phyloP scores from a whole-genome alignment of 2,329 filamentous ascomycete species.

The Phialophora macrospora region DNA sequence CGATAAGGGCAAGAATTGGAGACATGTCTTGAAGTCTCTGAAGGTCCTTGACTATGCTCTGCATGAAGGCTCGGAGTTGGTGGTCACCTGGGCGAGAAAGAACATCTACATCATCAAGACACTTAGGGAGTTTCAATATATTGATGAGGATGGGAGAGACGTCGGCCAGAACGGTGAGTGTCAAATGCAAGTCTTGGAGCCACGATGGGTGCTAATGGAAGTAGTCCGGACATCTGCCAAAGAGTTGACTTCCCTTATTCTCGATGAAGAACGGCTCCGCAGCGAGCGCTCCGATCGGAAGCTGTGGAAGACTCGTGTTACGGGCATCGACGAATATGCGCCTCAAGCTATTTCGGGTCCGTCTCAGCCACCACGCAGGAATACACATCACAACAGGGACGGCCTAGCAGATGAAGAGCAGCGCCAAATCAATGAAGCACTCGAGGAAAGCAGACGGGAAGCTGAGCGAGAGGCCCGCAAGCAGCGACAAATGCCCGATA shows the following conservation, averaged over 20 bases:
- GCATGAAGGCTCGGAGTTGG: conserved; percentile 93
- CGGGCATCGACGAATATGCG: conserved; percentile 82
- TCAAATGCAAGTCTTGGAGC: neutral
- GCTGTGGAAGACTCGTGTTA: conserved; percentile 95
- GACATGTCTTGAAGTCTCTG: conserved; percentile 94
- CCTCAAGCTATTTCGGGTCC: conserved; percentile 52
- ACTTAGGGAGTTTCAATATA: conserved; percentile 92
- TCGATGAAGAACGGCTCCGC: conserved; percentile 91
- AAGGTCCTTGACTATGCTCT: conserved; percentile 98
- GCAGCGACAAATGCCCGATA: conserved; percentile 44
- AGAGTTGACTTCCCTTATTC: conserved; percentile 86
- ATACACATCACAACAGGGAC: too few species aligned
- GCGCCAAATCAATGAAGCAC: too few species aligned
- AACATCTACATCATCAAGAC: conserved; percentile 99
- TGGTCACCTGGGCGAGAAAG: conserved; percentile 97
- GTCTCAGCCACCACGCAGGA: conserved; percentile 31
- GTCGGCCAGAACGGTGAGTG: conserved; percentile 91
- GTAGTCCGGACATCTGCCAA: conserved; percentile 93
- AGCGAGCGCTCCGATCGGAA: conserved; percentile 89
- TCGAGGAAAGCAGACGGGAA: too few species aligned
- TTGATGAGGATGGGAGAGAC: conserved; percentile 92
- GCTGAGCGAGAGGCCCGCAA: too few species aligned
- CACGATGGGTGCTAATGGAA: conserved; percentile 30
- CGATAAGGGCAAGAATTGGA: conserved; percentile 99
- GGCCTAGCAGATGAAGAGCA: too few species aligned